Conservation (phyloP, 192 early-diverging fungal species). For the Coemansia reversa region DNA sequence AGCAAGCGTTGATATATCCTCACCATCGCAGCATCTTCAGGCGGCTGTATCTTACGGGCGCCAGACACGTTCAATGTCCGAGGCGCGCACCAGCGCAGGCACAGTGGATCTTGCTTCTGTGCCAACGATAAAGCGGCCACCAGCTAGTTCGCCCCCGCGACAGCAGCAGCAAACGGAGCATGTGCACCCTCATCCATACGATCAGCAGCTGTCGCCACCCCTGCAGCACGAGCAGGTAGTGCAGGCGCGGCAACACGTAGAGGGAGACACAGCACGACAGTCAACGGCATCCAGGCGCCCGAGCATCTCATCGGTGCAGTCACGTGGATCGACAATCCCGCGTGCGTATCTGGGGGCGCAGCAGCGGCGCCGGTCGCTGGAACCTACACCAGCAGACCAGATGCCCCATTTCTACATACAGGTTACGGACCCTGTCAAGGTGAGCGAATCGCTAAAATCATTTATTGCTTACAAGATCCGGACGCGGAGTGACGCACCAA, state of each 20-base stretch:
- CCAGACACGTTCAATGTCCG: conserved; percentile 47
- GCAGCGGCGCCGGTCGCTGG: conserved; percentile 47
- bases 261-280: conserved; percentile 17
- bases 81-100: conserved; percentile 13
- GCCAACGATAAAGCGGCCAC: neutral
- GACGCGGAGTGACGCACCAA: conserved; percentile 78
- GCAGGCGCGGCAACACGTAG: conserved; percentile 35
- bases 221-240: conserved; percentile 43
- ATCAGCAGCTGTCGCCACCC: conserved; percentile 49
- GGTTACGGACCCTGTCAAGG: conserved; percentile 86
- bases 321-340: conserved; percentile 8
- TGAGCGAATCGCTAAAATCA: conserved; percentile 82
- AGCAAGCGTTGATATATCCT: conserved; percentile 34
- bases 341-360: conserved; percentile 36
- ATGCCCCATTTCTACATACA: conserved; percentile 63
- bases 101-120: neutral
- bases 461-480: conserved; percentile 85
- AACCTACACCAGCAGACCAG: conserved; percentile 39
- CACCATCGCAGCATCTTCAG: conserved; percentile 5
- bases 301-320: conserved; percentile 1
- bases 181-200: conserved; percentile 43
- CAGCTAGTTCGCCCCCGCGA: conserved; percentile 7
- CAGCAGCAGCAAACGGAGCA: conserved; percentile 26
- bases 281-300: conserved; percentile 20
- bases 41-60: conserved; percentile 14